A percentile compares a stretch with the other conserved stretches of the same genome.
Conservation (phyloP, 2,329 filamentous ascomycete genomes). For the Colletotrichum lini region DNA sequence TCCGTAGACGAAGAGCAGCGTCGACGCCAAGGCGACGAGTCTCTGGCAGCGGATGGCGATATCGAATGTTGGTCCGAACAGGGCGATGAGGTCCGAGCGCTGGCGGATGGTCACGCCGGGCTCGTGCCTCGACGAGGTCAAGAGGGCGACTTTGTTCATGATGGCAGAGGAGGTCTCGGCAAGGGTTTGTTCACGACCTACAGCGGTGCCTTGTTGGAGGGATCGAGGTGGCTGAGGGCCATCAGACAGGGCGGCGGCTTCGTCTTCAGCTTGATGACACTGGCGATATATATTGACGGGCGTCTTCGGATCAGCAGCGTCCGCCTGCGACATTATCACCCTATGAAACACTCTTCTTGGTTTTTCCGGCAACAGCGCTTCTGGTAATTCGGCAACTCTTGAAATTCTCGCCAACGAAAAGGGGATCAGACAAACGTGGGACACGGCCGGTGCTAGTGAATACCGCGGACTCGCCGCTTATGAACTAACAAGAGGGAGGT, state of each 20-base stretch:
- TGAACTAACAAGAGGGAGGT: constrained; percentile 22
- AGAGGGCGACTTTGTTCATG: constrained; percentile 56
- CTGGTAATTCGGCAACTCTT: not conserved
- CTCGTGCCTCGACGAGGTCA: constrained; percentile 56
- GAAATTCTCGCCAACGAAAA: not conserved
- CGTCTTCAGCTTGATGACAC: constrained; percentile 6
- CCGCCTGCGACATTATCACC: constrained; percentile 13
- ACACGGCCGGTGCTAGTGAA: constrained; percentile 7
- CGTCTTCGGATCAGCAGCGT: constrained; percentile 24
- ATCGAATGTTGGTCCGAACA: constrained; percentile 53
- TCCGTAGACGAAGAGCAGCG: constrained; percentile 51
- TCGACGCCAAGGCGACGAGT: constrained; percentile 49
- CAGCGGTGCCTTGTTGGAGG: constrained; percentile 12
- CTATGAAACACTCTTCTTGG: not conserved
- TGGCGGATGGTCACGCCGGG: constrained; percentile 49
- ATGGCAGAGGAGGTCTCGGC: constrained; percentile 39
- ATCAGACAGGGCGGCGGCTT: constrained; percentile 1
- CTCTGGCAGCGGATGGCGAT: constrained; percentile 54
- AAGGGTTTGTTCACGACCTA: constrained; percentile 36
- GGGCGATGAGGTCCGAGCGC: constrained; percentile 51
- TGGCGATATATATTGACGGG: constrained; percentile 35
- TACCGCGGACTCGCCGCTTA: not conserved
- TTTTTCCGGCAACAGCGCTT: constrained; percentile 27
- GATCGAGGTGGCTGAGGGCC: not conserved
- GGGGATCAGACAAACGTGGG: not conserved